Evolutionary conservation across 2,329 filamentous ascomycete species (phyloP).

Genomic region (Exophiala phaeomuriformis): DNA sequence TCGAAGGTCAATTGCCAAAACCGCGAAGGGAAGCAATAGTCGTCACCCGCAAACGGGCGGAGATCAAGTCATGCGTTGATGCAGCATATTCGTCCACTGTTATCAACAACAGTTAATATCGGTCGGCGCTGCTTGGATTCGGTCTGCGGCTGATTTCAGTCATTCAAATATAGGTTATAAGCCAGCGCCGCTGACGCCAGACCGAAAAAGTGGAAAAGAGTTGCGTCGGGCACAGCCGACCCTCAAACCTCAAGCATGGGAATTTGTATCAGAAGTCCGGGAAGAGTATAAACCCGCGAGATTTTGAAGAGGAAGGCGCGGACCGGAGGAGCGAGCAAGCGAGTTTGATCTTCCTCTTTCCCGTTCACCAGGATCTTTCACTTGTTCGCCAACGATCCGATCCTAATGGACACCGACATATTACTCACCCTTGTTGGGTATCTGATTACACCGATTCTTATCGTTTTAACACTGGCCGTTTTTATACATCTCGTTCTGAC

Average conservation of each 20-base stretch:
- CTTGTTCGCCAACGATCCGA: constrained; percentile 3
- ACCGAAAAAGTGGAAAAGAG: no score
- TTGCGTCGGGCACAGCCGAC: no score
- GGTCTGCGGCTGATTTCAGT: no score
- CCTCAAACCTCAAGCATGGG: not conserved
- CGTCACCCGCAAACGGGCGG: no score
- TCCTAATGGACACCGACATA: constrained; percentile 8
- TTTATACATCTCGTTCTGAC: constrained; percentile 20
- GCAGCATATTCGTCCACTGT: no score
- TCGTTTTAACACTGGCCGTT: constrained; percentile 18
- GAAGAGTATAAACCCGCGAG: not conserved
- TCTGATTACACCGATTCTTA: constrained; percentile 18
- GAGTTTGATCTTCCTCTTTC: not conserved
- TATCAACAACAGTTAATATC: no score
- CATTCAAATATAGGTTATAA: no score
- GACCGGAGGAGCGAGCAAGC: not conserved
- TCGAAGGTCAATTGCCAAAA: no score
- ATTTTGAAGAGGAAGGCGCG: not conserved
- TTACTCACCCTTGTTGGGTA: constrained; percentile 12
- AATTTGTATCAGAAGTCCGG: not conserved
- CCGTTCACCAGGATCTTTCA: not conserved
- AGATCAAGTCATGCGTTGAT: no score
- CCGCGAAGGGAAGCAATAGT: no score
- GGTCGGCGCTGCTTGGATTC: no score
- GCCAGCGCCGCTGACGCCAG: no score